Conservation (phyloP, 164 flowering plant genomes). For the Nelumbo lutea region DNA sequence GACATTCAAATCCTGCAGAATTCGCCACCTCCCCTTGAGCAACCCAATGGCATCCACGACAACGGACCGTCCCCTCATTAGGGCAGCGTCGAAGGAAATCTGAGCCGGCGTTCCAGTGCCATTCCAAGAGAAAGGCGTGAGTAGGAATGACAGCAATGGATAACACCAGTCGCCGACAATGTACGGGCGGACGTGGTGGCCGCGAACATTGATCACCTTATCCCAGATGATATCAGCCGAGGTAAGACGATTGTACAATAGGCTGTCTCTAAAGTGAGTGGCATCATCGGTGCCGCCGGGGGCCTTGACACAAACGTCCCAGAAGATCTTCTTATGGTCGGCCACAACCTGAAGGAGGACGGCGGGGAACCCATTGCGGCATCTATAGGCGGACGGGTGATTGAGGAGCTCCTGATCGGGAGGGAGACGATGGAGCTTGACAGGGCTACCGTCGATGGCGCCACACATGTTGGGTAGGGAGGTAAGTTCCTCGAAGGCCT, state of each 20-base stretch:
- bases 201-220: constrained; percentile 58
- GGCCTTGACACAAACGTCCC: constrained; percentile 96
- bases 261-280: constrained; percentile 78
- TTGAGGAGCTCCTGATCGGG: constrained; percentile 6
- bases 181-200: constrained; percentile 75
- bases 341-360: constrained; percentile 82
- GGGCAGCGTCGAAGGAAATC: constrained; percentile 69
- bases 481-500: constrained; percentile 67
- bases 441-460: constrained; percentile 61
- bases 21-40: constrained; percentile 89
- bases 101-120: constrained; percentile 58
- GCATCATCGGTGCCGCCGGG: constrained; percentile 80
- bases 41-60: constrained; percentile 85
- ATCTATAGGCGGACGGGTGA: constrained; percentile 26
- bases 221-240: constrained; percentile 83
- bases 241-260: constrained; percentile 59
- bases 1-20: constrained; percentile 84
- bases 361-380: constrained; percentile 49
- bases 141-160: constrained; percentile 68
- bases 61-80: constrained; percentile 63
- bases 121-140: constrained; percentile 65
- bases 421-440: constrained; percentile 39
- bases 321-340: constrained; percentile 77
- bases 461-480: constrained; percentile 80
- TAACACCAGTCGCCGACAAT: constrained; percentile 87